A percentile compares a stretch with the other conserved stretches of the same genome.
Conservation (phyloP, 1,284 basidiomycete genomes). For the Hemileia vastatrix region DNA sequence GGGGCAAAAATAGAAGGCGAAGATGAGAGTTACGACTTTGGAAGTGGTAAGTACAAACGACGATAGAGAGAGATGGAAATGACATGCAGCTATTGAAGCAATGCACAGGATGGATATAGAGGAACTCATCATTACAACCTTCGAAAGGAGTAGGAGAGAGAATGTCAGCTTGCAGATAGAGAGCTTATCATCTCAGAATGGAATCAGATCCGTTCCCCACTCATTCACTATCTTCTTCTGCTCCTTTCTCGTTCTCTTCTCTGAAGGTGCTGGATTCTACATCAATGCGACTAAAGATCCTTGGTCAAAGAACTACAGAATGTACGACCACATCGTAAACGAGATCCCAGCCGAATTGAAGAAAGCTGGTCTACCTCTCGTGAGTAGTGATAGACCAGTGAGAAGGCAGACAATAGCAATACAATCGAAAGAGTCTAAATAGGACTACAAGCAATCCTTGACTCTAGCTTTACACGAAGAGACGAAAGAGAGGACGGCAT, state of each 20-base stretch:
- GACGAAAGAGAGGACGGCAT: no score
- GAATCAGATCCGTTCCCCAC: constrained; percentile 31
- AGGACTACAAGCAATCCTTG: no score
- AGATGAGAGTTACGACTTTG: constrained; percentile 69
- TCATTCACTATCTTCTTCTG: no score
- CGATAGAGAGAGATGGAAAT: no score
- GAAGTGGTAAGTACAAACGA: no score
- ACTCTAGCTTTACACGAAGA: neutral
- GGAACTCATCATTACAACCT: no score
- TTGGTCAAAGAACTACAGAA: constrained; percentile 77
- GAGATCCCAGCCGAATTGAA: constrained; percentile 71
- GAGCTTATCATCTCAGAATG: constrained; percentile 55
- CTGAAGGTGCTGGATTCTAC: constrained; percentile 78
- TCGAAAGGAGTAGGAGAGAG: neutral
- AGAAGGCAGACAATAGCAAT: neutral
- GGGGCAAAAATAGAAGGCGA: constrained; percentile 83
- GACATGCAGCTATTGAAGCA: no score
- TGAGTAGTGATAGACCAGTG: no score
- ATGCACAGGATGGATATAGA: no score
- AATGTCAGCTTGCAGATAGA: neutral
- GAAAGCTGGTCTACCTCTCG: constrained; percentile 55
- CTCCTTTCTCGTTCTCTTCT: neutral
- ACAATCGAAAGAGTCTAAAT: neutral
- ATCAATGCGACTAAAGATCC: constrained; percentile 71
- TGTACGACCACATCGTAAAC: constrained; percentile 67